A percentile compares a stretch with the other conserved stretches of the same genome.
Conservation (phyloP, 805 yeast species). For the Torulaspora microellipsoides region DNA sequence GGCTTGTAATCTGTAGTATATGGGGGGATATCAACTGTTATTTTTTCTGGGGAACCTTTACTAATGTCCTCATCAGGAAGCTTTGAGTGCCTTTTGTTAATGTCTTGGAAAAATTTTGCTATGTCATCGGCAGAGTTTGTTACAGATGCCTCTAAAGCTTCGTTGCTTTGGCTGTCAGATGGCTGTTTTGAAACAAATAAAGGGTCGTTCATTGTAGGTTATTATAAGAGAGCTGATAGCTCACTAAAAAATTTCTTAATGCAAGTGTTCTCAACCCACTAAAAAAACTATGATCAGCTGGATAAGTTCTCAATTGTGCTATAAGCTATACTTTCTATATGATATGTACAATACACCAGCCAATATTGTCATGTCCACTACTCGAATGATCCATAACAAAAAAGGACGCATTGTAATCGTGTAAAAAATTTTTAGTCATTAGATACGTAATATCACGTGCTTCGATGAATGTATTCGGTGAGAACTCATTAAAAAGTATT, state of each 20-base stretch:
- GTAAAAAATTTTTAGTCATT: conserved; percentile 5
- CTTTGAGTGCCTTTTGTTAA: conserved; percentile 5
- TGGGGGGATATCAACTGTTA: conserved; percentile 1
- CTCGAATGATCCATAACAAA: too few relatives aligned
- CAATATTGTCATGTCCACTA: too few relatives aligned
- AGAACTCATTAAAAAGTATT: too few relatives aligned
- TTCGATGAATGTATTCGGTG: background rate
- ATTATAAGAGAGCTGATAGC: background rate
- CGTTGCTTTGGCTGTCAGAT: conserved; percentile 2
- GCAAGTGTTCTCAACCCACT: too few relatives aligned
- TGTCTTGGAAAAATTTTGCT: conserved; percentile 9
- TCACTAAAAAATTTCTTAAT: too few relatives aligned
- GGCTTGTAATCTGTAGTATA: conserved; percentile 24
- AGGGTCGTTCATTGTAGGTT: conserved; percentile 1
- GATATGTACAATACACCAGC: too few relatives aligned
- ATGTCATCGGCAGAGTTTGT: conserved; percentile 4
- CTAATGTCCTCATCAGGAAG: conserved; percentile 1
- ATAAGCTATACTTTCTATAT: too few relatives aligned
- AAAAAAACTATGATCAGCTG: too few relatives aligned
- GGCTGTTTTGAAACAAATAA: conserved; percentile 4
- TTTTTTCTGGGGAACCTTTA: background rate
- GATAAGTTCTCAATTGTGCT: too few relatives aligned
- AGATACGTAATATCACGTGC: conserved; percentile 1
- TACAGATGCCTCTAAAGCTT: background rate
- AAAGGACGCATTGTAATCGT: conserved; percentile 1